phyloP scores from a whole-genome alignment of 1,284 basidiomycete species.

The Pseudozyma tsukubaensis region DNA sequence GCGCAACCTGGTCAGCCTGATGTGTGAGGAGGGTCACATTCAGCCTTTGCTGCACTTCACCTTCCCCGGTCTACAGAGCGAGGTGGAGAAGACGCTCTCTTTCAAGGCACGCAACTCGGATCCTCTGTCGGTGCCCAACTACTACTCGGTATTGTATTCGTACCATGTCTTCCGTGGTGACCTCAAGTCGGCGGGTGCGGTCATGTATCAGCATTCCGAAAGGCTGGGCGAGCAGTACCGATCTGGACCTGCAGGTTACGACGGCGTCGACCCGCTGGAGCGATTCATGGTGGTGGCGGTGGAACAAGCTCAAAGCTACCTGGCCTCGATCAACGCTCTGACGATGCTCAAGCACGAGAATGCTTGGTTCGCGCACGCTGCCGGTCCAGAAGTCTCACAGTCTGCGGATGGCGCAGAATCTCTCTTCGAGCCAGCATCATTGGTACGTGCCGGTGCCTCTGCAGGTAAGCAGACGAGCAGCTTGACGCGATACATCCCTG shows the following conservation, averaged over 20 bases:
- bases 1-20: conserved; percentile 89
- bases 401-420: conserved; percentile 24
- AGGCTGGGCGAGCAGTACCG: conserved; percentile 75
- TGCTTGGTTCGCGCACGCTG: conserved; percentile 79
- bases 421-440: conserved; percentile 26
- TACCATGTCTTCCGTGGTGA: conserved; percentile 72
- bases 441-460: conserved; percentile 12
- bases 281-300: conserved; percentile 72
- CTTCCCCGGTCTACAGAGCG: conserved; percentile 85
- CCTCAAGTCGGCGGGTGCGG: conserved; percentile 69
- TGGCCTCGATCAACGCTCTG: conserved; percentile 89
- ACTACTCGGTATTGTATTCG: conserved; percentile 92
- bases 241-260: conserved; percentile 2
- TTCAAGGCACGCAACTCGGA: conserved; percentile 96
- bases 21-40: conserved; percentile 90
- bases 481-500: conserved; percentile 81
- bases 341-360: conserved; percentile 82
- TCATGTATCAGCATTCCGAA: conserved; percentile 93
- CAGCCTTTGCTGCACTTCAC: conserved; percentile 83
- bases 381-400: conserved; percentile 26
- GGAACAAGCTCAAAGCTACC: conserved; percentile 82
- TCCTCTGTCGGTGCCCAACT: conserved; percentile 84
- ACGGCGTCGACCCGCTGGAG: conserved; percentile 39
- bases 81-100: conserved; percentile 87
- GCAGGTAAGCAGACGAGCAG: conserved; percentile 70